A percentile compares a stretch with the other conserved stretches of the same genome.
Evolutionary conservation across 2,329 filamentous ascomycete genomes (phyloP).

Genomic region (Aureobasidium sp.): DNA sequence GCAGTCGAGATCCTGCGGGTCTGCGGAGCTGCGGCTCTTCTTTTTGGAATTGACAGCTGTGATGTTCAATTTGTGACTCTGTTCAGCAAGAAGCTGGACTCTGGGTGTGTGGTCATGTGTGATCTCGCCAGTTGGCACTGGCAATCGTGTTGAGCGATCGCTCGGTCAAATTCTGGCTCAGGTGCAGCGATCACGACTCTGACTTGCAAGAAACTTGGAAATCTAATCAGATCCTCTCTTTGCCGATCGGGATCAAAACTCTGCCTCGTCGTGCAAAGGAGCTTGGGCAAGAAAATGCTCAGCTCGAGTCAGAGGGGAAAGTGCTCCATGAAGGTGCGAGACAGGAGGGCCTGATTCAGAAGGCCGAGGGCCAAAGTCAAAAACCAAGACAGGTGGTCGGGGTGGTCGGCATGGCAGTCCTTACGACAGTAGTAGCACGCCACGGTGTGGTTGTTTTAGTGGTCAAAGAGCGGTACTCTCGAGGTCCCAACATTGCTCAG

Average conservation of each 20-base stretch:
- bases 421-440: not conserved
- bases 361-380: not conserved
- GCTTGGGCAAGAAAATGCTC: not conserved
- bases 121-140: not conserved
- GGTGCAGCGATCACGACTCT: not conserved
- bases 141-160: not conserved
- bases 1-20: not conserved
- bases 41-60: not conserved
- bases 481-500: not conserved
- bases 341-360: conserved; percentile 2
- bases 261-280: not conserved
- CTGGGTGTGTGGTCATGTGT: not conserved
- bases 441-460: not conserved
- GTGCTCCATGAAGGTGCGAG: not conserved
- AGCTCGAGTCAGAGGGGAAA: not conserved
- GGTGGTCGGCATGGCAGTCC: not conserved
- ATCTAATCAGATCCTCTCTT: conserved; percentile 6
- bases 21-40: not conserved
- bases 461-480: not conserved
- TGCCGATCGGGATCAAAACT: not conserved
- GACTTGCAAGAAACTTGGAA: not conserved
- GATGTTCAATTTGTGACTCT: not conserved
- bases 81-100: not conserved
- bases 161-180: not conserved
- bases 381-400: not conserved